Evolutionary conservation across 106 monocot species (phyloP).

Genomic region (Vanilla planifolia): DNA sequence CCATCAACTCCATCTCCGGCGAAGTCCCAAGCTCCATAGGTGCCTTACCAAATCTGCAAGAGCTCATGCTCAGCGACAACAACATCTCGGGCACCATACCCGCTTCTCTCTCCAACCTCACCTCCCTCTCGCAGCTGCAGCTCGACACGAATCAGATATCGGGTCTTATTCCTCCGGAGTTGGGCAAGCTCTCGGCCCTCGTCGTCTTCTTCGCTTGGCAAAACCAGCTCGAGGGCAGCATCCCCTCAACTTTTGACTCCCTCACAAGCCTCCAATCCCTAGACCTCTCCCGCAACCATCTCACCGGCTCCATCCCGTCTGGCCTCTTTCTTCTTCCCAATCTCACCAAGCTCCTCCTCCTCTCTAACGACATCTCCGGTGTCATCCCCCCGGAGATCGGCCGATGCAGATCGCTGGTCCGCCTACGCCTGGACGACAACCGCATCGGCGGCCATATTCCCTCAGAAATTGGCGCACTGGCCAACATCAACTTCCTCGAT

Average conservation of each 20-base stretch:
- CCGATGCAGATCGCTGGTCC: slow-evolving; percentile 43
- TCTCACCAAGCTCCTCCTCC: slow-evolving; percentile 74
- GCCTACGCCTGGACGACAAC: slow-evolving; percentile 69
- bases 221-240: slow-evolving; percentile 84
- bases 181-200: slow-evolving; percentile 48
- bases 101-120: slow-evolving; percentile 44
- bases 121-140: slow-evolving; percentile 53
- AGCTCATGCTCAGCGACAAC: slow-evolving; percentile 91
- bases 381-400: slow-evolving; percentile 77
- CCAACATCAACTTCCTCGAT: slow-evolving; percentile 66
- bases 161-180: slow-evolving; percentile 59
- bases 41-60: slow-evolving; percentile 35
- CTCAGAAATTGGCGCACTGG: slow-evolving; percentile 43
- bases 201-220: slow-evolving; percentile 76
- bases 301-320: slow-evolving; percentile 75
- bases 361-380: slow-evolving; percentile 84
- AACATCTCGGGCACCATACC: slow-evolving; percentile 88
- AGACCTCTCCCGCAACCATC: slow-evolving; percentile 80
- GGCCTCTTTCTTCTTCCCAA: slow-evolving; percentile 67
- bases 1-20: slow-evolving; percentile 94
- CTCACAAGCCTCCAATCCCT: slow-evolving; percentile 59
- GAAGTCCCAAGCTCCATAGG: slow-evolving; percentile 60
- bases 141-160: slow-evolving; percentile 80
- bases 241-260: slow-evolving; percentile 44
- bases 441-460: slow-evolving; percentile 62